Conservation (phyloP, 352 stramenopile species). For the Globisporangium radiosum region DNA sequence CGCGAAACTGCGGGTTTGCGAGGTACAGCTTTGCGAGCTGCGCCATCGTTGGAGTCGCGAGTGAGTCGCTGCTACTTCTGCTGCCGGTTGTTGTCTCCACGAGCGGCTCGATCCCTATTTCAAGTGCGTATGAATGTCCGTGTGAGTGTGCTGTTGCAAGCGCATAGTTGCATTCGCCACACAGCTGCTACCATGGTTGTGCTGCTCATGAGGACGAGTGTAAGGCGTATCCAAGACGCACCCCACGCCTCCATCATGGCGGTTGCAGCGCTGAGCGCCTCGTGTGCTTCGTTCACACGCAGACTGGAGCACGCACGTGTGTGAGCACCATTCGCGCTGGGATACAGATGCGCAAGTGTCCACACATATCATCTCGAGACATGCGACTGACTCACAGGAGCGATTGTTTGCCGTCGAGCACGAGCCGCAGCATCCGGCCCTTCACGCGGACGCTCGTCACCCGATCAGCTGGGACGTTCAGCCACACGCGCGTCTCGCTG, state of each 20-base stretch:
- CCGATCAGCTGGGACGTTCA: neutral
- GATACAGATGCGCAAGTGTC: no score
- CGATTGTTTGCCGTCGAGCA: constrained; percentile 9
- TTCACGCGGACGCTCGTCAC: constrained; percentile 31
- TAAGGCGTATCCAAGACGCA: constrained; percentile 4
- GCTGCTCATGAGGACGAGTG: neutral
- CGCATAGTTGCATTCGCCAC: neutral
- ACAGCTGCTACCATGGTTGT: neutral
- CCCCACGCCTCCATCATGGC: constrained; percentile 42
- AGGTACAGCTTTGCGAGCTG: constrained; percentile 25
- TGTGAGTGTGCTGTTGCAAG: no score
- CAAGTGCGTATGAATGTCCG: neutral
- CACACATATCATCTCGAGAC: no score
- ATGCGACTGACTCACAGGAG: constrained; percentile 21
- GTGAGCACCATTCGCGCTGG: neutral
- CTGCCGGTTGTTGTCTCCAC: constrained; percentile 19
- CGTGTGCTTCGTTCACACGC: constrained; percentile 15
- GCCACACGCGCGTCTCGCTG: constrained; percentile 3
- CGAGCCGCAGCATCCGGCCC: constrained; percentile 23
- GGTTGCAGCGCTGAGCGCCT: constrained; percentile 23
- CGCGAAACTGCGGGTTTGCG: constrained; percentile 23
- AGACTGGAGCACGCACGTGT: constrained; percentile 15
- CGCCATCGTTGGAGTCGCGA: constrained; percentile 9
- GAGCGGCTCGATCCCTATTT: constrained; percentile 32
- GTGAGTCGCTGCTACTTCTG: neutral